A percentile compares a stretch with the other conserved stretches of the same genome.
Evolutionary conservation across 2,329 filamentous ascomycete species (phyloP).

Genomic region (Hymenoscyphus fraxineus): DNA sequence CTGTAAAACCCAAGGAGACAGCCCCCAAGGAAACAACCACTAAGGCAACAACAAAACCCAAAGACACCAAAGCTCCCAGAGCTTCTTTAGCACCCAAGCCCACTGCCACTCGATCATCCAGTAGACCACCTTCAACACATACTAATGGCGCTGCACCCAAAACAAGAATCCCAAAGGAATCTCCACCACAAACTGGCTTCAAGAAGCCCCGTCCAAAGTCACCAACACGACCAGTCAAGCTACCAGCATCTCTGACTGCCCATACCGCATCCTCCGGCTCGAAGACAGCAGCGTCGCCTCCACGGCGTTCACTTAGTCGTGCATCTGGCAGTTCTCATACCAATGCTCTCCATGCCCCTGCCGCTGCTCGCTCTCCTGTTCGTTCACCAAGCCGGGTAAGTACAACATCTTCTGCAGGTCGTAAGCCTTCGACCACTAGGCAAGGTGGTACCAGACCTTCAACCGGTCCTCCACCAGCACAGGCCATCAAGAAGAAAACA

Average conservation of each 20-base stretch:
- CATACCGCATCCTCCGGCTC: constrained; percentile 68
- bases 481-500: constrained; percentile 44
- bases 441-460: constrained; percentile 34
- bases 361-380: constrained; percentile 32
- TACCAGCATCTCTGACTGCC: constrained; percentile 64
- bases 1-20: constrained; percentile 18
- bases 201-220: constrained; percentile 62
- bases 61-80: constrained; percentile 16
- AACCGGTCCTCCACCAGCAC: constrained; percentile 50
- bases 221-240: constrained; percentile 62
- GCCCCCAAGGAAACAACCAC: constrained; percentile 20
- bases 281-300: constrained; percentile 47
- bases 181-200: constrained; percentile 37
- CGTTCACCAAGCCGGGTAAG: constrained; percentile 32
- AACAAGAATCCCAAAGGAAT: constrained; percentile 25
- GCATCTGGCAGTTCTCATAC: constrained; percentile 37
- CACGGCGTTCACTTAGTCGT: constrained; percentile 41
- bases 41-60: constrained; percentile 11
- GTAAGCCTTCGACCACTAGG: constrained; percentile 30
- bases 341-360: constrained; percentile 30
- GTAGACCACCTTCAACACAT: constrained; percentile 24
- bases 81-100: constrained; percentile 19
- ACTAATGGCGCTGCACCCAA: constrained; percentile 24
- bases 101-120: constrained; percentile 19
- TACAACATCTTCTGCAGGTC: constrained; percentile 20